phyloP scores from a whole-genome alignment of 148 eudicot species.

The Silene latifolia region DNA sequence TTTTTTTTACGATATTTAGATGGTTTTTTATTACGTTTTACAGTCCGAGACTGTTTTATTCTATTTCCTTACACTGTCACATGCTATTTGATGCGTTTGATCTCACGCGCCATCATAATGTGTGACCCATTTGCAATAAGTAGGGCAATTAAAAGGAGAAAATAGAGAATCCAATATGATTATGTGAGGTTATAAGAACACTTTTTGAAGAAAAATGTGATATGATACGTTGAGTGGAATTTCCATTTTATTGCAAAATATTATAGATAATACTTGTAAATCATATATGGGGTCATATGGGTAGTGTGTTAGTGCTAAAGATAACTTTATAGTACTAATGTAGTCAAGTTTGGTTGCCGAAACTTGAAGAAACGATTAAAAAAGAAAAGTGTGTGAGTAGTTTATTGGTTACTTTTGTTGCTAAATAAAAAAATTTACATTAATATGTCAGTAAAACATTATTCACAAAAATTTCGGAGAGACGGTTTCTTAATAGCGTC shows the following conservation, averaged over 20 bases:
- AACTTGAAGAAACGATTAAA: background rate
- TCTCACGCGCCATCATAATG: background rate
- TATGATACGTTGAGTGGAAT: conserved; percentile 1
- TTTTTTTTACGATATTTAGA: too few relatives aligned
- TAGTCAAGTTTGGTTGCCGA: conserved; percentile 8
- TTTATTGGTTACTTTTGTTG: background rate
- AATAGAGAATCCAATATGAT: conserved; percentile 2
- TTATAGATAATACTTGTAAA: background rate
- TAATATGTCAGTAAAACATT: too few relatives aligned
- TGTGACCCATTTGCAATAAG: too few relatives aligned
- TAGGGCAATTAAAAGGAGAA: background rate
- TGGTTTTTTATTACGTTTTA: too few relatives aligned
- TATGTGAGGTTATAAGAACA: background rate
- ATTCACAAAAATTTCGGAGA: too few relatives aligned
- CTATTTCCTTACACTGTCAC: too few relatives aligned
- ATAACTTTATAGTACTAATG: background rate
- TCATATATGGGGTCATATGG: conserved; percentile 4
- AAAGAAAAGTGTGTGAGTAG: background rate
- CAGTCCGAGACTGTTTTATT: too few relatives aligned
- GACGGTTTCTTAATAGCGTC: too few relatives aligned
- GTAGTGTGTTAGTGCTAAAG: background rate
- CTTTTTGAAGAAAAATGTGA: conserved; percentile 5
- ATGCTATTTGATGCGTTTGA: background rate
- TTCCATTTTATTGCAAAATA: background rate
- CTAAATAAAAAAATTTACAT: too few relatives aligned